Base-by-base conservation (phyloP, 1,284 basidiomycete genomes). In the Lentinula novae-zelandiae region DNA sequence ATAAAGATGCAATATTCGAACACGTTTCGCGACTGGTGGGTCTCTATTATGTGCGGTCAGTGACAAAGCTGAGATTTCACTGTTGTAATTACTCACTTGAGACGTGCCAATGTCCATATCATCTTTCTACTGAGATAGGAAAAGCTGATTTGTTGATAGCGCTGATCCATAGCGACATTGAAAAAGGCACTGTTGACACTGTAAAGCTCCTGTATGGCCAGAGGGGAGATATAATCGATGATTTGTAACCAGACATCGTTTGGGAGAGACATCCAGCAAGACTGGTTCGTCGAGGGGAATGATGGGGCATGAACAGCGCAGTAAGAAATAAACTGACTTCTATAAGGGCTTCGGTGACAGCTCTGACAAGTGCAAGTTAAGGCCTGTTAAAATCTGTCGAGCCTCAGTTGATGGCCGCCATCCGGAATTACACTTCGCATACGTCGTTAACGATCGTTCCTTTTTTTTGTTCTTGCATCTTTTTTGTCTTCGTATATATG, bases 241-340 rank as follows among this genome's bases (percentile, higher is more conserved):
- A 72, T 67, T 39, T 66, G 65, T 10, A 62, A 44, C 71, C 71
- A 73, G 49, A 72, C 65, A 38, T 73, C 72, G 40, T 64, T 61
- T 7, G 69, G 68, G 33, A 71, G 57, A 51, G 48, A 58, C 57
- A 58, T 58, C 20, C 54, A 46, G 54, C 22, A 40, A 22, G 8
- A 22, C 4, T 38, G 39, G 53, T 9, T 38, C 22, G 49, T 51
- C 31, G 38, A 20, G 54, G 54, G 54, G n/a, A 34, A 56, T 33
- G 54, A 56, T 54, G 53, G 53, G 53, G 39, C 51, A 53, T 53
- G 52, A 20, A 53, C 22, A 53, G 36, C 9, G 33, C n/a, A 53
- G 52, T 44, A 27, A 39, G n/a, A 27, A 42, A 40, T 8, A 17
- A 42, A 54, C 36, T 20, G 53, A 40, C 36, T 38, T 27, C 33